Evolutionary conservation across 371 early-diverging fungal species (phyloP).

Genomic region (Phascolomyces articulosus): DNA sequence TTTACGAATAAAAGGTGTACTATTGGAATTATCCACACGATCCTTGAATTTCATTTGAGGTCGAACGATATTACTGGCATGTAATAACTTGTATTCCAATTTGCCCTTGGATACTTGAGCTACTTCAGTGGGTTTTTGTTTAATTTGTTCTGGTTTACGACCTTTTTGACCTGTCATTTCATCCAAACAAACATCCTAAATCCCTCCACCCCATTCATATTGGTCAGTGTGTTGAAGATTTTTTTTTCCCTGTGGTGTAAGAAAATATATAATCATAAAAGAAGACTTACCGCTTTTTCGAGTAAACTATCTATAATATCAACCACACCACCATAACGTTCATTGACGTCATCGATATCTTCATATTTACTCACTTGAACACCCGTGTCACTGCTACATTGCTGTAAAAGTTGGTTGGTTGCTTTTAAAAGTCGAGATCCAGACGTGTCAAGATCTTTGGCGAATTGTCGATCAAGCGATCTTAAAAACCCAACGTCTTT

Average conservation of each 20-base stretch:
- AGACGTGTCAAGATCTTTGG: slow-evolving; percentile 55
- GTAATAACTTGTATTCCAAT: slow-evolving; percentile 62
- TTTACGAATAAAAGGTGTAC: slow-evolving; percentile 77
- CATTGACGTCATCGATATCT: slow-evolving; percentile 73
- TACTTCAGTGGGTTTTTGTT: slow-evolving; percentile 60
- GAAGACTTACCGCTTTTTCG: slow-evolving; percentile 76
- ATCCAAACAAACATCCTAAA: slow-evolving; percentile 55
- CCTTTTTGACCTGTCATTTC: slow-evolving; percentile 50
- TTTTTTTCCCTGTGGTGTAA: background rate
- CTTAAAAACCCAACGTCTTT: slow-evolving; percentile 75
- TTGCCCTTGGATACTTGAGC: slow-evolving; percentile 51
- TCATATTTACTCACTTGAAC: slow-evolving; percentile 32
- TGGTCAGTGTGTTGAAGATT: background rate
- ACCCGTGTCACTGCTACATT: slow-evolving; percentile 42
- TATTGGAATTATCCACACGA: slow-evolving; percentile 80
- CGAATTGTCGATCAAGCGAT: slow-evolving; percentile 67
- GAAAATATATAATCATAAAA: background rate
- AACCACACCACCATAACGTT: slow-evolving; percentile 65
- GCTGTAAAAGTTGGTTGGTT: slow-evolving; percentile 61
- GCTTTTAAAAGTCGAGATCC: slow-evolving; percentile 55
- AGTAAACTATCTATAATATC: slow-evolving; percentile 85
- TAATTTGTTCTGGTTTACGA: slow-evolving; percentile 33
- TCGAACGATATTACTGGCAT: slow-evolving; percentile 76
- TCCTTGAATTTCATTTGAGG: slow-evolving; percentile 92
- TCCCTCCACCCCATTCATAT: no score